Conservation (phyloP, 805 yeast species). For the Brettanomyces anomalus region DNA sequence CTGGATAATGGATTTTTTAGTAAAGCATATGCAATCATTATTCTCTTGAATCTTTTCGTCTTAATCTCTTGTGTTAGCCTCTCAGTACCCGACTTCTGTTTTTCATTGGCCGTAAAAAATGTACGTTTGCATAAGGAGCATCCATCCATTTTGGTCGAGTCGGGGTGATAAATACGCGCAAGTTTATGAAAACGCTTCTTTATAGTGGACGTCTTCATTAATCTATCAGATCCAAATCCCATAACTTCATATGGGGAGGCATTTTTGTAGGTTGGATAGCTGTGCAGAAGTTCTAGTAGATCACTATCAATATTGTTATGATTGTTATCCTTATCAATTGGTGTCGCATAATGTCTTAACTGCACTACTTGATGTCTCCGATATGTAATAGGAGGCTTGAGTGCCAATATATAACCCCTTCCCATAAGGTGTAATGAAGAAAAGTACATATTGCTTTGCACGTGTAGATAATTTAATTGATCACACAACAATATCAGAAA, state of each 20-base stretch:
- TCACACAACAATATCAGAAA: no score
- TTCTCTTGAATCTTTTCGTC: constrained; percentile 42
- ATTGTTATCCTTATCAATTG: not conserved
- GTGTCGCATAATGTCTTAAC: not conserved
- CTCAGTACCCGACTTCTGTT: not conserved
- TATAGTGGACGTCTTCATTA: constrained; percentile 30
- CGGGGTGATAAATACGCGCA: constrained; percentile 83
- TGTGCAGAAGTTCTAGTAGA: constrained; percentile 15
- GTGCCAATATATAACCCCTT: no score
- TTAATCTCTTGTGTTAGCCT: constrained; percentile 15
- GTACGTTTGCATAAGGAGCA: constrained; percentile 7
- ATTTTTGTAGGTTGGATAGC: constrained; percentile 35
- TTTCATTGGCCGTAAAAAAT: constrained; percentile 6
- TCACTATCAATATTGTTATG: constrained; percentile 4
- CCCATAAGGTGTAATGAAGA: no score
- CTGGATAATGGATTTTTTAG: constrained; percentile 37
- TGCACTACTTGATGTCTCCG: not conserved
- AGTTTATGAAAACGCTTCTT: constrained; percentile 45
- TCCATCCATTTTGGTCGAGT: constrained; percentile 26
- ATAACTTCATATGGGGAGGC: constrained; percentile 73
- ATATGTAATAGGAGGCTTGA: no score
- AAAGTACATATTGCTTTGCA: no score
- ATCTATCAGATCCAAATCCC: constrained; percentile 26
- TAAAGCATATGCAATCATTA: constrained; percentile 52
- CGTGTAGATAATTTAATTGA: no score